Conservation (phyloP, 176 grass and related monocot genomes). For the Tuctoria greenei region DNA sequence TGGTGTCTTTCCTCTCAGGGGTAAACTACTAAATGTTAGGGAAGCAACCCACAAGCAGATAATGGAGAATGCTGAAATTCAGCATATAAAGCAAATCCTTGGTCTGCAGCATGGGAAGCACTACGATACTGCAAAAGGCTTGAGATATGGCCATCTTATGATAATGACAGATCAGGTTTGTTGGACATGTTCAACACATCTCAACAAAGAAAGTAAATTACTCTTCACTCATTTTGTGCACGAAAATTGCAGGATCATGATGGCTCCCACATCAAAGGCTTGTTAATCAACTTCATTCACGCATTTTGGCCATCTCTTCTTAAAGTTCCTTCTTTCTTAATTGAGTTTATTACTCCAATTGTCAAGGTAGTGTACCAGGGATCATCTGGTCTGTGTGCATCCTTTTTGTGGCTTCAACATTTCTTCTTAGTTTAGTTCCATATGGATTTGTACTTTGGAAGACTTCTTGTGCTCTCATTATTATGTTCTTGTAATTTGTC, state of each 20-base stretch:
- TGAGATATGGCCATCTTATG: slow-evolving; percentile 98
- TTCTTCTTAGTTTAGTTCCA: neutral
- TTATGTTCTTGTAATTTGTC: neutral
- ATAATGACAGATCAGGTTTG: slow-evolving; percentile 99
- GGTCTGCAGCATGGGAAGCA: slow-evolving; percentile 88
- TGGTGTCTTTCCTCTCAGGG: slow-evolving; percentile 92
- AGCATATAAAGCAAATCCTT: slow-evolving; percentile 85
- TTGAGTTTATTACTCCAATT: slow-evolving; percentile 91
- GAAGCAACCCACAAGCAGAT: slow-evolving; percentile 87
- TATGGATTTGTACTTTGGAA: neutral
- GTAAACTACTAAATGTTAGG: slow-evolving; percentile 83
- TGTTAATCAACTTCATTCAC: slow-evolving; percentile 90
- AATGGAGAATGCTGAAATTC: slow-evolving; percentile 82
- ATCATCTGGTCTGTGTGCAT: neutral
- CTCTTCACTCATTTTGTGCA: slow-evolving; percentile 19
- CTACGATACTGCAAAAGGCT: slow-evolving; percentile 67
- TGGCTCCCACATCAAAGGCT: slow-evolving; percentile 91
- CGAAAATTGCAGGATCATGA: slow-evolving; percentile 62
- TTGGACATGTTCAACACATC: neutral
- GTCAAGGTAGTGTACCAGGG: slow-evolving; percentile 53
- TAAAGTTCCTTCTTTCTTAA: slow-evolving; percentile 76
- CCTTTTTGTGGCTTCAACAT: neutral
- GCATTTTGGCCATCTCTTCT: slow-evolving; percentile 85
- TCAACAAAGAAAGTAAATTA: neutral
- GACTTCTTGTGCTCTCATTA: neutral